Conservation (phyloP, 1,139 yeast species). For the Lodderomyces theae region DNA sequence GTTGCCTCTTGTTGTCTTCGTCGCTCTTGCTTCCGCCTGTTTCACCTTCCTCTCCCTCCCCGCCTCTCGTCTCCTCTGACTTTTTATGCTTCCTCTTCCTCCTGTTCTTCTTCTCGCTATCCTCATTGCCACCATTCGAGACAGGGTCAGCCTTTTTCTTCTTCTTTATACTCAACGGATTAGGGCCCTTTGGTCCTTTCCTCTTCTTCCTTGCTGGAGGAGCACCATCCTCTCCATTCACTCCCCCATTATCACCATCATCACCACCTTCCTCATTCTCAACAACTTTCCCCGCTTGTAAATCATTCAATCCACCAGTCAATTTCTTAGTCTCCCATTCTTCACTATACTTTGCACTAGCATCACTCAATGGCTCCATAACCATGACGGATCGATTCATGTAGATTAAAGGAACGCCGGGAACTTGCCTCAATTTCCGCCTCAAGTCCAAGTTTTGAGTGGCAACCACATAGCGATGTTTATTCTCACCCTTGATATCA, state of each 20-base stretch:
- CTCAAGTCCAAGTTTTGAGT: constrained; percentile 74
- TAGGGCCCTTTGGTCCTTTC: constrained; percentile 76
- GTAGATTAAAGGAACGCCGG: constrained; percentile 88
- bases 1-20: constrained; percentile 3
- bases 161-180: constrained; percentile 78
- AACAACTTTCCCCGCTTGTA: constrained; percentile 35
- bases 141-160: constrained; percentile 38
- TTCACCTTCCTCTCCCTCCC: constrained; percentile 8
- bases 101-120: constrained; percentile 18
- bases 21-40: constrained; percentile 8
- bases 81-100: constrained; percentile 39
- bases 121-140: constrained; percentile 10
- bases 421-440: constrained; percentile 62
- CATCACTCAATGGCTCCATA: constrained; percentile 87
- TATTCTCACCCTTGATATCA: constrained; percentile 69
- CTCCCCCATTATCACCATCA: too few relatives aligned
- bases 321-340: constrained; percentile 64
- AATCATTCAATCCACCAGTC: constrained; percentile 70
- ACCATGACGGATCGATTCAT: constrained; percentile 91
- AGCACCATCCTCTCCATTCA: constrained; percentile 19
- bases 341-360: constrained; percentile 56
- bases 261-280: constrained; percentile 17
- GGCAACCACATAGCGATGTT: constrained; percentile 87
- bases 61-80: constrained; percentile 10
- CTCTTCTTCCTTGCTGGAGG: constrained; percentile 40